A percentile compares a stretch with the other conserved stretches of the same genome.
Conservation (phyloP, 345 rosid species). For the Melastoma malabathricum region DNA sequence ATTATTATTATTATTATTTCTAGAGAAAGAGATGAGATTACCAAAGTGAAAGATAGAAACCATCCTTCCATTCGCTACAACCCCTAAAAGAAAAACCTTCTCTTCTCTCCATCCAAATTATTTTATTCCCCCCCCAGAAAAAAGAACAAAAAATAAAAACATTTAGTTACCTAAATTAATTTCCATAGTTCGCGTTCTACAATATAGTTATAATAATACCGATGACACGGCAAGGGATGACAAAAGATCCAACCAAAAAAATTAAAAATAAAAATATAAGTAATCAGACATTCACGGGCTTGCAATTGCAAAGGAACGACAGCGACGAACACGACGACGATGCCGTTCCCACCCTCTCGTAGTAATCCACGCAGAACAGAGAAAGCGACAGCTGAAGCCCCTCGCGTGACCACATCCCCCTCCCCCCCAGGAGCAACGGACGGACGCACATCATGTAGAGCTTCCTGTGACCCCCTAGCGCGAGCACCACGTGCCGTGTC, state of each 20-base stretch:
- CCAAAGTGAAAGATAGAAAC: too few species aligned
- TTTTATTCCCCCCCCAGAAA: too few species aligned
- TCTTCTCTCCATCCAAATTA: too few species aligned
- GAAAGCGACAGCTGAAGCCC: constrained; percentile 86
- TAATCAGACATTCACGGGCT: constrained; percentile 65
- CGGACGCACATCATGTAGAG: constrained; percentile 76
- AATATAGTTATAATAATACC: too few species aligned
- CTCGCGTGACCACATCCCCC: constrained; percentile 33
- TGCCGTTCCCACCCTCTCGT: constrained; percentile 40
- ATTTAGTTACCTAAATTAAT: too few species aligned
- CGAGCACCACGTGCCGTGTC: constrained; percentile 58
- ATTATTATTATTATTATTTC: too few species aligned
- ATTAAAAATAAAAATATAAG: not conserved
- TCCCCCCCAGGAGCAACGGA: constrained; percentile 27
- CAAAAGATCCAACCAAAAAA: not conserved
- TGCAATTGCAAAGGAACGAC: constrained; percentile 80
- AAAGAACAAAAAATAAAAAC: too few species aligned
- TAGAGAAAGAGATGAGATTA: too few species aligned
- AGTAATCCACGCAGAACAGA: constrained; percentile 65
- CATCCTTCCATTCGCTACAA: too few species aligned
- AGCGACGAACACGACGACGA: constrained; percentile 39
- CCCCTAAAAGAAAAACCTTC: too few species aligned
- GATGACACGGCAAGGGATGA: not conserved
- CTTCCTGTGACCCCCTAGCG: constrained; percentile 81
- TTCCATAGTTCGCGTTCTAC: too few species aligned